Evolutionary conservation across 2,329 filamentous ascomycete species (phyloP), one percentile per base, ranked within the genome.

Genomic region (Aspergillus latus): DNA sequence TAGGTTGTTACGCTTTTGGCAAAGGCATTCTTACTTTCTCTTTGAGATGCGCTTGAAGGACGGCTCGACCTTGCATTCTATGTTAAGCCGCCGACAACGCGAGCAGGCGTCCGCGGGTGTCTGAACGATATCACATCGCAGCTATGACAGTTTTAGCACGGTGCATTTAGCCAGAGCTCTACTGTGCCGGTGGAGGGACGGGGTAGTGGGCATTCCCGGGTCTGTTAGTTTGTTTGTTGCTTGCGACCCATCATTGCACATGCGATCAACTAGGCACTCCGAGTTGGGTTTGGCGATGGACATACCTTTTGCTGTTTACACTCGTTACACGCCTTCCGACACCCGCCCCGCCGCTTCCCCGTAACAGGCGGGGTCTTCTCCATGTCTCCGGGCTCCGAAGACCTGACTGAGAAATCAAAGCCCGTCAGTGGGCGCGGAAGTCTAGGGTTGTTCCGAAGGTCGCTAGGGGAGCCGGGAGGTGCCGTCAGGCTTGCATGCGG

Each of bases 21-120:
- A 29, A 9, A 16, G 8, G 3, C n/a, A 15, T 40, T 8, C 42
- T 53, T 62, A 74, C 72, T 72, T 73, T 66, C 85, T 77, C 72
- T 87, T 87, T 49, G 84, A 85, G 36, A 87, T 78, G 58, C 85
- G 80, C 74, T 85, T 87, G 74, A 88, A 88, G 66, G 84, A 83
- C 60, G 83, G 81, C 63, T 87, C 84, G 66, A 88, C 84, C 65
- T 84, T 83, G 74, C 85, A 88, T 62, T 80, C 78, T 48, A 87
- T 82, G 49, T 79, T 78, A 59, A 86, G 80, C 66, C 85, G 84
- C 61, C 78, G 75, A 71, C 85, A 88, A 61, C 85, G 81, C 46
- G 79, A 79, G 72, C 85, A 88, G 46, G 78, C 76, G 62, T 80
- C 77, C 64, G 84, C 86, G 5, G 83, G 84, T n/a, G 83, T 82